A percentile compares a stretch with the other conserved stretches of the same genome.
These are phyloP conservation scores for Zea luxurians DNA, from an alignment of 176 grass and related monocot genomes.

Conservation along the genomic window DNA sequence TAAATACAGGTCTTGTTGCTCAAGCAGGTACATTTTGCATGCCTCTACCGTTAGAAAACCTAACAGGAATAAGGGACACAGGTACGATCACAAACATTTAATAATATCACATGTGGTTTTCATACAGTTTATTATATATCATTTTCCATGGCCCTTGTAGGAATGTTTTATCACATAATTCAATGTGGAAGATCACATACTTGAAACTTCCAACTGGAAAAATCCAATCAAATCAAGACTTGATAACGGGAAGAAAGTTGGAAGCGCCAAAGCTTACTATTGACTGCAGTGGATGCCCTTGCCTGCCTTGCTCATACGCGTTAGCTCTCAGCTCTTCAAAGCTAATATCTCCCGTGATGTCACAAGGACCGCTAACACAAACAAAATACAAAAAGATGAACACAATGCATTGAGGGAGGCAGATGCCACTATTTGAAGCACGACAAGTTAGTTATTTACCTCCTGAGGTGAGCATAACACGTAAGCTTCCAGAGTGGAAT, in stretches of 20 bases:
- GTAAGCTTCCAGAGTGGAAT: conserved; percentile 92
- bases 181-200: neutral
- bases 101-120: neutral
- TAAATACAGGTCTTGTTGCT: neutral
- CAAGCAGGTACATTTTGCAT: neutral
- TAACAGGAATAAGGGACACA: conserved; percentile 7
- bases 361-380: conserved; percentile 69
- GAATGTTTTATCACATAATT: neutral
- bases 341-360: conserved; percentile 80
- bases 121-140: neutral
- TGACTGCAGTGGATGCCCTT: conserved; percentile 66
- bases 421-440: conserved; percentile 10
- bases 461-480: conserved; percentile 76
- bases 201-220: neutral
- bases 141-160: neutral
- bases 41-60: neutral
- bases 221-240: neutral
- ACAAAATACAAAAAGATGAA: conserved; percentile 17
- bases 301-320: conserved; percentile 78
- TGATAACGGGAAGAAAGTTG: neutral
- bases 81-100: neutral
- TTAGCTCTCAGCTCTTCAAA: conserved; percentile 76
- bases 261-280: conserved; percentile 56
- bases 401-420: neutral
- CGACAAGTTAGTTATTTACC: conserved; percentile 26